Evolutionary conservation across 495 filamentous ascomycete genomes (phyloP).

Genomic region (Penicillium cosmopolitanum): DNA sequence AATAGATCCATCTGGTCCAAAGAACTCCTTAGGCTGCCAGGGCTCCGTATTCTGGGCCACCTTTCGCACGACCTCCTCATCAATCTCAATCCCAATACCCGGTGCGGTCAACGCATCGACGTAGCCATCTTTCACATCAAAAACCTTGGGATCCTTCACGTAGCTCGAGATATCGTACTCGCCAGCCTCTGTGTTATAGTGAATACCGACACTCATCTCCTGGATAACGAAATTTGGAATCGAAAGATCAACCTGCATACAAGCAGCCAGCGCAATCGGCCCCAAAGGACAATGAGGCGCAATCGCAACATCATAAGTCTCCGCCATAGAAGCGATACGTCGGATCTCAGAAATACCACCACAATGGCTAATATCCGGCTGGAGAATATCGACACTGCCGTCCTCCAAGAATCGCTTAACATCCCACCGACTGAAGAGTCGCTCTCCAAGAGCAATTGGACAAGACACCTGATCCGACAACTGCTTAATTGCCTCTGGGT

Average conservation of each 20-base stretch:
- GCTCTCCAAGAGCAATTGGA: slow-evolving; percentile 77
- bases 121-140: slow-evolving; percentile 67
- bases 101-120: slow-evolving; percentile 63
- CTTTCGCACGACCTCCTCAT: slow-evolving; percentile 65
- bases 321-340: slow-evolving; percentile 72
- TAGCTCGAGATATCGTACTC: slow-evolving; percentile 70
- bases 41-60: slow-evolving; percentile 53
- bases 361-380: slow-evolving; percentile 76
- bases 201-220: slow-evolving; percentile 81
- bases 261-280: slow-evolving; percentile 75
- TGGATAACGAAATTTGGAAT: slow-evolving; percentile 77
- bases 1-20: slow-evolving; percentile 70
- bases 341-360: slow-evolving; percentile 77
- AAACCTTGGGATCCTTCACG: slow-evolving; percentile 62
- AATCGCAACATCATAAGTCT: slow-evolving; percentile 77
- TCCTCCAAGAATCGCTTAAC: slow-evolving; percentile 73
- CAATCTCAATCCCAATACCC: slow-evolving; percentile 75
- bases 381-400: slow-evolving; percentile 70
- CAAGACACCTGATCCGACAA: slow-evolving; percentile 62
- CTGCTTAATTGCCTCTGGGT: slow-evolving; percentile 69
- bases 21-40: slow-evolving; percentile 66
- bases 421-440: slow-evolving; percentile 77
- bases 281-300: slow-evolving; percentile 81
- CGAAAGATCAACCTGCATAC: slow-evolving; percentile 66
- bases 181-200: slow-evolving; percentile 69